These are phyloP conservation scores for Mortierella sp. DNA, from an alignment of 371 early-diverging fungal genomes.

Conservation along the genomic window DNA sequence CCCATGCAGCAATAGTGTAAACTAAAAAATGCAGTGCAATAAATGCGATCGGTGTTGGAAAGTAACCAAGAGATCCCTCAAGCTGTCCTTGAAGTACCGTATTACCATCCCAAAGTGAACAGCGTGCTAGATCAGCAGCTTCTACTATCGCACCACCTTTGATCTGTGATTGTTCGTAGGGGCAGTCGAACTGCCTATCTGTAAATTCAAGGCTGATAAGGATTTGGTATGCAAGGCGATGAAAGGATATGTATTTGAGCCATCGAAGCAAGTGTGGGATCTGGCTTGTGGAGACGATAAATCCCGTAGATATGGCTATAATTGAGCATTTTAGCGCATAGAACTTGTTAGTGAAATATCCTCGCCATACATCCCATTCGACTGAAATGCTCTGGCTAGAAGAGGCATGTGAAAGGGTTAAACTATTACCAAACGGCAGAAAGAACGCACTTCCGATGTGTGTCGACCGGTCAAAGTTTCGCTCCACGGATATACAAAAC, in stretches of 20 bases:
- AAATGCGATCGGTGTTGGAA: not conserved
- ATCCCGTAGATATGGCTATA: constrained; percentile 43
- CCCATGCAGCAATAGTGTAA: constrained; percentile 9
- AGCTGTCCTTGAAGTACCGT: constrained; percentile 15
- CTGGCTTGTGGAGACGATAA: constrained; percentile 35
- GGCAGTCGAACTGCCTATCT: constrained; percentile 32
- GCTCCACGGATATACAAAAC: no score
- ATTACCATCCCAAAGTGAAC: constrained; percentile 44
- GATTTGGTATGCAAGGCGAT: constrained; percentile 27
- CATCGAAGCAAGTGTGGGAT: constrained; percentile 49
- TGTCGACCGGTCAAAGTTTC: no score
- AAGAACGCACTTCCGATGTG: no score
- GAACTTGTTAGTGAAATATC: not conserved
- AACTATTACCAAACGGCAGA: no score
- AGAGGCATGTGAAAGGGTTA: no score
- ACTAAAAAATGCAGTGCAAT: not conserved
- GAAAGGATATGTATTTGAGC: constrained; percentile 38
- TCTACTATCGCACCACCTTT: no score
- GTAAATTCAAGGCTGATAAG: constrained; percentile 49
- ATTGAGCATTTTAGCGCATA: not conserved
- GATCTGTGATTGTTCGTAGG: not conserved
- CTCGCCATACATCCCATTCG: no score
- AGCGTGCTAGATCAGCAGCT: not conserved
- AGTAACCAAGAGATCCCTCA: not conserved
- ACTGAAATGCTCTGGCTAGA: no score